These are phyloP conservation scores for Santalum album DNA, from an alignment of 164 flowering plant genomes.

Conservation along the genomic window DNA sequence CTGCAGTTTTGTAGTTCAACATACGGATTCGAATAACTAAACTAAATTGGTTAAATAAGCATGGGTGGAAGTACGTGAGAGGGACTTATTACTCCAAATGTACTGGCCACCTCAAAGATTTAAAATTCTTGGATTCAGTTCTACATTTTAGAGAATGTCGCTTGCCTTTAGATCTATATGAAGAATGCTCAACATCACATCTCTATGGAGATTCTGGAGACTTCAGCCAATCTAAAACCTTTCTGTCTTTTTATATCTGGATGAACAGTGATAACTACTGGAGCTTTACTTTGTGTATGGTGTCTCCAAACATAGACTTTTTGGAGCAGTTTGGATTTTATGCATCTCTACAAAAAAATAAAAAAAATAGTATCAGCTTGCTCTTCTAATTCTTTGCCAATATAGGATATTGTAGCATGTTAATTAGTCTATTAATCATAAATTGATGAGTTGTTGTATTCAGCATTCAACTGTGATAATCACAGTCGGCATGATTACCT, in stretches of 20 bases:
- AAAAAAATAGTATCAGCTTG: neutral
- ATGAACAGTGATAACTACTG: slow-evolving; percentile 19
- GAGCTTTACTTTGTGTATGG: slow-evolving; percentile 8
- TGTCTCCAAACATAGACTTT: neutral
- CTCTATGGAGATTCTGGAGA: slow-evolving; percentile 28
- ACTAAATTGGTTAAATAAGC: too few species aligned
- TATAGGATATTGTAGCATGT: neutral
- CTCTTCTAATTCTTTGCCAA: slow-evolving; percentile 5
- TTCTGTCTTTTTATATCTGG: slow-evolving; percentile 15
- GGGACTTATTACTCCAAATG: slow-evolving; percentile 15
- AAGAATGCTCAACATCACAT: slow-evolving; percentile 24
- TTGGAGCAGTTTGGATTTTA: neutral
- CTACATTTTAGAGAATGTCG: slow-evolving; percentile 24
- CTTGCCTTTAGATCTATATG: slow-evolving; percentile 33
- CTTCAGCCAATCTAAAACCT: slow-evolving; percentile 27
- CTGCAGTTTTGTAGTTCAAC: slow-evolving; percentile 9
- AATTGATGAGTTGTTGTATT: neutral
- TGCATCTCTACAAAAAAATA: slow-evolving; percentile 1
- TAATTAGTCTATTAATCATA: neutral
- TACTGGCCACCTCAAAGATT: slow-evolving; percentile 37
- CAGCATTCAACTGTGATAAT: neutral
- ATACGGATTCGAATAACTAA: too few species aligned
- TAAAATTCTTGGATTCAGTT: slow-evolving; percentile 29
- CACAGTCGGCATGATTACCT: slow-evolving; percentile 3
- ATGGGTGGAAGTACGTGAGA: too few species aligned